These are phyloP conservation scores for Astathelohania contejeani DNA, from an alignment of 371 early-diverging fungal species.

Conservation along the genomic window DNA sequence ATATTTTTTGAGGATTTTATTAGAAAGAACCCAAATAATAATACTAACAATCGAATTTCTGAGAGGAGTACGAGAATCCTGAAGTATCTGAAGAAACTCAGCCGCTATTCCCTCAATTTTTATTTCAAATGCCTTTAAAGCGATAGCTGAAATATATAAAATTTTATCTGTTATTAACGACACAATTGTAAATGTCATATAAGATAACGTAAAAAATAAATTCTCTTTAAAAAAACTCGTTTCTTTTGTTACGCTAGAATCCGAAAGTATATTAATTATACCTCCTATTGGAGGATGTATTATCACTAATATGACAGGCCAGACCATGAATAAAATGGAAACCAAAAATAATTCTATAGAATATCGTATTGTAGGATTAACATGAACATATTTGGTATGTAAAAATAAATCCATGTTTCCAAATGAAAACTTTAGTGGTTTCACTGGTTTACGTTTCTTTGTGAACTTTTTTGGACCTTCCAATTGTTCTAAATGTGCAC, in stretches of 20 bases:
- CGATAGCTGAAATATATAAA: constrained; percentile 22
- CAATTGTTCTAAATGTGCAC: constrained; percentile 4
- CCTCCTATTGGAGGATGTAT: background rate
- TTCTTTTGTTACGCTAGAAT: background rate
- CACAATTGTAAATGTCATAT: constrained; percentile 29
- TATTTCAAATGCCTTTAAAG: constrained; percentile 22
- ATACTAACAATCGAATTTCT: constrained; percentile 24
- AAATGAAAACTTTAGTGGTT: constrained; percentile 16
- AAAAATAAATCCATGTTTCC: constrained; percentile 34
- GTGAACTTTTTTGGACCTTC: background rate
- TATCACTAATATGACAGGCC: constrained; percentile 18
- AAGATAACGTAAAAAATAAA: constrained; percentile 31
- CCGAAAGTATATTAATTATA: background rate
- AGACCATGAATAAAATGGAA: constrained; percentile 26
- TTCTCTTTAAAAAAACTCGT: constrained; percentile 18
- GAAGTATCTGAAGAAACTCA: constrained; percentile 23
- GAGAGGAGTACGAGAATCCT: constrained; percentile 12
- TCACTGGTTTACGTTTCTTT: constrained; percentile 3
- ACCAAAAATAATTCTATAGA: constrained; percentile 32
- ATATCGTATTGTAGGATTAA: constrained; percentile 8
- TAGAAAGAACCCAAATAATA: constrained; percentile 26
- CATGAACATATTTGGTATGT: constrained; percentile 7
- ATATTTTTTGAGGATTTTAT: constrained; percentile 33
- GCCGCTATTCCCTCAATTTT: constrained; percentile 10
- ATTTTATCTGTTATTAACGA: constrained; percentile 22